Conservation (phyloP, 371 early-diverging fungal species). For the Circinella umbellata region DNA sequence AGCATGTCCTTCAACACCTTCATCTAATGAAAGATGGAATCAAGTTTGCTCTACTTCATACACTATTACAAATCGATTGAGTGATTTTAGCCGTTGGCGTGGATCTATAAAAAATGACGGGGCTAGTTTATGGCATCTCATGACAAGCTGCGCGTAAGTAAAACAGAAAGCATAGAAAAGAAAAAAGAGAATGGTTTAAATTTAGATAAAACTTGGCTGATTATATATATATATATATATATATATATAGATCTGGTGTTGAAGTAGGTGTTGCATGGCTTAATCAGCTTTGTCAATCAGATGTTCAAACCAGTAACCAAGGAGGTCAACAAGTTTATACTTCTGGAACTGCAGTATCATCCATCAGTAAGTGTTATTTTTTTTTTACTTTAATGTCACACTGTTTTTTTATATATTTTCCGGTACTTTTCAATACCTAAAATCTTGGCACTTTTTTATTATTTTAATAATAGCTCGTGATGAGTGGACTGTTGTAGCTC, state of each 20-base stretch:
- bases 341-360: constrained; percentile 90
- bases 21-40: constrained; percentile 72
- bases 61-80: constrained; percentile 76
- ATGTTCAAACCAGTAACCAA: constrained; percentile 36
- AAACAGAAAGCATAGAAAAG: no score
- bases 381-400: no score
- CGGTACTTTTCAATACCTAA: background rate
- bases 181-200: no score
- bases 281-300: constrained; percentile 69
- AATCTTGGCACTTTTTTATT: background rate
- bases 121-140: constrained; percentile 94
- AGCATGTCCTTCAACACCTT: constrained; percentile 57
- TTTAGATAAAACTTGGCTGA: no score
- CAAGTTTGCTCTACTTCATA: constrained; percentile 74
- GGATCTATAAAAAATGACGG: constrained; percentile 68
- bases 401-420: no score
- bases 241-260: constrained; percentile 66
- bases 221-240: no score
- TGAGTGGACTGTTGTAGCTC: constrained; percentile 96
- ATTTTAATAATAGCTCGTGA: constrained; percentile 54
- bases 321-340: constrained; percentile 55
- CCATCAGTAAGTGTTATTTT: constrained; percentile 53
- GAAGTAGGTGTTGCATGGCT: constrained; percentile 97
- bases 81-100: constrained; percentile 92
- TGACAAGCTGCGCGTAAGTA: constrained; percentile 83